Evolutionary conservation across 192 early-diverging fungal species (phyloP), one percentile per base, ranked within the genome.

Genomic region (Spizellomyces sp.): DNA sequence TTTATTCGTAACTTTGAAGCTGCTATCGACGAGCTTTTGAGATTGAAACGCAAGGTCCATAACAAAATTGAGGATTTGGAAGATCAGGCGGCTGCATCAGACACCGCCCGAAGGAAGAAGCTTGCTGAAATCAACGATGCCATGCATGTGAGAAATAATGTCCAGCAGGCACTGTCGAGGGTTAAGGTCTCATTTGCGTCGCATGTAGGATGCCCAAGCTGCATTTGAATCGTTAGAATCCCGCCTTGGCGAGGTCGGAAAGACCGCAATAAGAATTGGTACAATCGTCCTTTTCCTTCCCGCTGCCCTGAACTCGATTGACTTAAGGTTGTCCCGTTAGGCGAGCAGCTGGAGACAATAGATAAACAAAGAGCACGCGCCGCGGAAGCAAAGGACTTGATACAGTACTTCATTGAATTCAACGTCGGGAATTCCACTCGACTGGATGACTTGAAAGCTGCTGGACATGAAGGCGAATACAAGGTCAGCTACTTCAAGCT

Each of bases 261-360:
- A 93, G 70, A 97, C 96, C 21, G 94, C 96, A n/a, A 91, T 98
- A 50, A 86, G 93, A 59, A 96, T 99, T 71, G 95, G 90, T 89
- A 48, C 27, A 65, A 69, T 5, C 8, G 15, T 4, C 10, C 15
- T 61, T 10, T 22, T 61, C 48, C 5, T n/a, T 48, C 3, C 15
- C n/a, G 64, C 15, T 52, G 12, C 27, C 17, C 15, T 48, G 46
- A n/a, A 48, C 10, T 17, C 36, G 45, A 43, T 58, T 67, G 48
- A 7, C 50, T 19, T 54, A 22, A 8, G 50, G 3, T 42, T 54
- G 44, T 8, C 66, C 27, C 27, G 27, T 36, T 36, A 90, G 92
- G 97, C 64, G 97, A 99, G 76, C 95, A 99, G 81, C 85, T 99
- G 48, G 97, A 99, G 74, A 95, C 91, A 0, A 92, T 97, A 50